These are phyloP conservation scores for Candida frijolesensis DNA, from an alignment of 1,139 yeast species.

Conservation along the genomic window DNA sequence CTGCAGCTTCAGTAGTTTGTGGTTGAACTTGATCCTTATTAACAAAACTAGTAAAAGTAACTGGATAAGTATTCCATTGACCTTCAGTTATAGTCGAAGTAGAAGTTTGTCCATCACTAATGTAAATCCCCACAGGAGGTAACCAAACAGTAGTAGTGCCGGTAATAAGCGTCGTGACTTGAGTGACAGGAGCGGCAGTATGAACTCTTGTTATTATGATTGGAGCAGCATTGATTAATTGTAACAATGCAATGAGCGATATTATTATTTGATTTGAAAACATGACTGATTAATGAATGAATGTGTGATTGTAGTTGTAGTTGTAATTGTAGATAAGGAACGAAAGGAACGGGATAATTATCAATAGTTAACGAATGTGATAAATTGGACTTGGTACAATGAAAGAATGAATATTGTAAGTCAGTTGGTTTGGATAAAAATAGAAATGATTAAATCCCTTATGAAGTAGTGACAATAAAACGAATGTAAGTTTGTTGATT, in stretches of 20 bases:
- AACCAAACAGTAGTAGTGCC: conserved; percentile 61
- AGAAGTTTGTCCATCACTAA: conserved; percentile 62
- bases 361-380: no score
- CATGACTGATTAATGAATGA: conserved; percentile 1
- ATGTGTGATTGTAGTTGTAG: not conserved
- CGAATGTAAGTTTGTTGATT: conserved; percentile 3
- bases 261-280: conserved; percentile 1
- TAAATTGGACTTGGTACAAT: not conserved
- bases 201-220: conserved; percentile 58
- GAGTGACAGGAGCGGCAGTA: conserved; percentile 63
- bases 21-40: conserved; percentile 8
- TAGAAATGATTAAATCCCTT: not conserved
- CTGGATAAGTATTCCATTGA: conserved; percentile 31
- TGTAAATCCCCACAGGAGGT: conserved; percentile 69
- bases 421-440: not conserved
- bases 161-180: conserved; percentile 54
- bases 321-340: not conserved
- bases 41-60: conserved; percentile 19
- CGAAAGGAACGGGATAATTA: not conserved
- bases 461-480: not conserved
- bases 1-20: conserved; percentile 14
- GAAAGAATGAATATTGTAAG: conserved; percentile 5
- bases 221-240: conserved; percentile 32
- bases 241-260: conserved; percentile 17
- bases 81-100: conserved; percentile 53